Conservation (phyloP, 2,329 filamentous ascomycete species). For the Sporothrix sp. region DNA sequence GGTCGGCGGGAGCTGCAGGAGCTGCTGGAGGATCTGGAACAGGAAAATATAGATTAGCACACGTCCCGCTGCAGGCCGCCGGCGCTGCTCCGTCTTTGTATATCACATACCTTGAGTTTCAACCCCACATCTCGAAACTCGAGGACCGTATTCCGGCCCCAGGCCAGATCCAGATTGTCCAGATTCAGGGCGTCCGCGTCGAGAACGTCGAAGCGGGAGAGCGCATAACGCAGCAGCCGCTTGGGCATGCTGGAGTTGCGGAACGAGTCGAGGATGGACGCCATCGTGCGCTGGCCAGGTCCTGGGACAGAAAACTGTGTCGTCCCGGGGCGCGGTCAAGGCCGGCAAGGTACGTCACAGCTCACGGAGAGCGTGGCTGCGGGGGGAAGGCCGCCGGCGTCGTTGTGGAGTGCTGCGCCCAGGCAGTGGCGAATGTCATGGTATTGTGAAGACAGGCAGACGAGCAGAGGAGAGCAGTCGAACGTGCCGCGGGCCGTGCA, state of each 20-base stretch:
- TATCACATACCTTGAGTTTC: constrained; percentile 55
- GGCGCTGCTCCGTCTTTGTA: too few relatives aligned
- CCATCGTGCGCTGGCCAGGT: constrained; percentile 54
- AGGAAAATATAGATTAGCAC: too few relatives aligned
- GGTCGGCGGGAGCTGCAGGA: constrained; percentile 64
- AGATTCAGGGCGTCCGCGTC: constrained; percentile 81
- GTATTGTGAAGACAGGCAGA: constrained; percentile 2
- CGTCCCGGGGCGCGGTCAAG: not conserved
- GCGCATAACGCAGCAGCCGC: constrained; percentile 74
- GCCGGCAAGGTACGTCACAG: not conserved
- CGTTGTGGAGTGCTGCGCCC: constrained; percentile 11
- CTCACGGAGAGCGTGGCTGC: constrained; percentile 13
- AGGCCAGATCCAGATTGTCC: constrained; percentile 73
- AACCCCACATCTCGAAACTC: constrained; percentile 82
- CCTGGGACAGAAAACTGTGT: not conserved
- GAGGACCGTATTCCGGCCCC: constrained; percentile 72
- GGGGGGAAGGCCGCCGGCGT: constrained; percentile 2
- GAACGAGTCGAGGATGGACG: constrained; percentile 59
- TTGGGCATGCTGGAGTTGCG: constrained; percentile 70
- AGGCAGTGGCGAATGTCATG: constrained; percentile 16
- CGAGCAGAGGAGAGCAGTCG: not conserved
- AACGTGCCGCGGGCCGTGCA: not conserved
- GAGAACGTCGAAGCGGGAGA: constrained; percentile 74
- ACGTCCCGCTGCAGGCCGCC: too few relatives aligned
- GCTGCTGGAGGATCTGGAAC: constrained; percentile 62